These are phyloP conservation scores for Crucihimalaya himalaica DNA, from an alignment of 345 rosid genomes.

Conservation along the genomic window DNA sequence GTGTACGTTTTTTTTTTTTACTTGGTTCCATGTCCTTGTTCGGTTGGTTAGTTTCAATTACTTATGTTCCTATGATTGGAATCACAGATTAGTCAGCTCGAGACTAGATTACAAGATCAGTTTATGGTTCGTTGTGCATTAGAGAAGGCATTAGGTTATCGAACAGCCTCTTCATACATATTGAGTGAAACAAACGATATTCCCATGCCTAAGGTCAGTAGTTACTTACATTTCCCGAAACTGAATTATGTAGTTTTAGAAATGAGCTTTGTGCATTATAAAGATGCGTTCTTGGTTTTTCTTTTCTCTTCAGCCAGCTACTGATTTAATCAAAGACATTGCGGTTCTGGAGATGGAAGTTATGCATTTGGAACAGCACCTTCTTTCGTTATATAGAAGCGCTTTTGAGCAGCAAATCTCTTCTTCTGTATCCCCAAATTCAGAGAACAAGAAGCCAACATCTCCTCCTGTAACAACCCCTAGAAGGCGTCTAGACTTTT, in stretches of 20 bases:
- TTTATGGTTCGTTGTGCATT: slow-evolving; percentile 71
- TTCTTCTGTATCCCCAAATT: slow-evolving; percentile 48
- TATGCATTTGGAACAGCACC: slow-evolving; percentile 82
- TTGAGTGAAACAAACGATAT: slow-evolving; percentile 38
- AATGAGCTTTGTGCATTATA: slow-evolving; percentile 10
- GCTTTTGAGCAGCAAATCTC: slow-evolving; percentile 76
- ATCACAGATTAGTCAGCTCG: slow-evolving; percentile 78
- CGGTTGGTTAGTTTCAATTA: neutral
- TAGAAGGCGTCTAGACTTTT: slow-evolving; percentile 46
- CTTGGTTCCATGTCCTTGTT: slow-evolving; percentile 16
- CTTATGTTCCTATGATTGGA: slow-evolving; percentile 10
- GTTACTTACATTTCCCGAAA: slow-evolving; percentile 24
- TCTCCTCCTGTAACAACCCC: slow-evolving; percentile 53
- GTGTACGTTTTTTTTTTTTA: neutral
- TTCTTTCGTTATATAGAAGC: slow-evolving; percentile 81
- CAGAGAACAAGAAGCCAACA: slow-evolving; percentile 51
- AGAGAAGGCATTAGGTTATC: slow-evolving; percentile 84
- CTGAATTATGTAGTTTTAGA: neutral
- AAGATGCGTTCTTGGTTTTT: slow-evolving; percentile 4
- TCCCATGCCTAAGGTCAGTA: slow-evolving; percentile 67
- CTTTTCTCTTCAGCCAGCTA: slow-evolving; percentile 60
- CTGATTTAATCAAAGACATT: slow-evolving; percentile 81
- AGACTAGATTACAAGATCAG: slow-evolving; percentile 76
- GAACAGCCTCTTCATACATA: slow-evolving; percentile 43
- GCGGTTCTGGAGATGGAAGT: slow-evolving; percentile 92